Percentiles rank a stretch among this genome's conserved stretches.
These are phyloP conservation scores for Diaporthe caulivora DNA, from an alignment of 2,329 filamentous ascomycete genomes.

Conservation along the genomic window DNA sequence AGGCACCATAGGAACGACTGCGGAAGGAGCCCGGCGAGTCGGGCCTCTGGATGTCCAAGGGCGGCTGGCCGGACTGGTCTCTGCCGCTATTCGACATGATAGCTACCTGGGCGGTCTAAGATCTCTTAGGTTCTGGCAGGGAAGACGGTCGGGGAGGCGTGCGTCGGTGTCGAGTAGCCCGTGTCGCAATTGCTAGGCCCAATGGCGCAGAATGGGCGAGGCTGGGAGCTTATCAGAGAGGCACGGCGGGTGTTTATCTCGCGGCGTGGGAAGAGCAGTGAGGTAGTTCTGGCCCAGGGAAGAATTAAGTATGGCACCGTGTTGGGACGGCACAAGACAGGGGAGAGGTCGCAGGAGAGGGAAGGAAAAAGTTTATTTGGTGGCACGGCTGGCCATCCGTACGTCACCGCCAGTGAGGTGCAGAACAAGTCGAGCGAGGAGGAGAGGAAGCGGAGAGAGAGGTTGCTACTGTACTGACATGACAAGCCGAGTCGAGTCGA, in stretches of 20 bases:
- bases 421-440: slow-evolving; percentile 3
- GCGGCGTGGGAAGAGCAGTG: not conserved
- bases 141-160: not conserved
- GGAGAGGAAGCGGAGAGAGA: not conserved
- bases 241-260: slow-evolving; percentile 12
- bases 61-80: slow-evolving; percentile 46
- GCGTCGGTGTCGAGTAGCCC: slow-evolving; percentile 11
- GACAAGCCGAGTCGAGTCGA: slow-evolving; percentile 2
- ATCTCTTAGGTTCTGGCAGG: not conserved
- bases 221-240: slow-evolving; percentile 33
- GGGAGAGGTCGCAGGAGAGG: slow-evolving; percentile 5
- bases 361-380: slow-evolving; percentile 3
- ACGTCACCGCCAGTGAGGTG: slow-evolving; percentile 31
- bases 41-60: slow-evolving; percentile 56
- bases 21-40: slow-evolving; percentile 62
- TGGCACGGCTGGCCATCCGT: slow-evolving; percentile 2
- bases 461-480: not conserved
- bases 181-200: slow-evolving; percentile 18
- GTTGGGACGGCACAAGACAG: slow-evolving; percentile 12
- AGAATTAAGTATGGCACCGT: slow-evolving; percentile 25
- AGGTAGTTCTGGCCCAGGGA: slow-evolving; percentile 5
- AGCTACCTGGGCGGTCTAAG: slow-evolving; percentile 4
- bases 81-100: slow-evolving; percentile 46
- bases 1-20: slow-evolving; percentile 62
- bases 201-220: slow-evolving; percentile 25